Percentiles rank a stretch among this genome's conserved stretches.
Conservation (phyloP, 495 filamentous ascomycete species). For the Neohortaea acidophila region DNA sequence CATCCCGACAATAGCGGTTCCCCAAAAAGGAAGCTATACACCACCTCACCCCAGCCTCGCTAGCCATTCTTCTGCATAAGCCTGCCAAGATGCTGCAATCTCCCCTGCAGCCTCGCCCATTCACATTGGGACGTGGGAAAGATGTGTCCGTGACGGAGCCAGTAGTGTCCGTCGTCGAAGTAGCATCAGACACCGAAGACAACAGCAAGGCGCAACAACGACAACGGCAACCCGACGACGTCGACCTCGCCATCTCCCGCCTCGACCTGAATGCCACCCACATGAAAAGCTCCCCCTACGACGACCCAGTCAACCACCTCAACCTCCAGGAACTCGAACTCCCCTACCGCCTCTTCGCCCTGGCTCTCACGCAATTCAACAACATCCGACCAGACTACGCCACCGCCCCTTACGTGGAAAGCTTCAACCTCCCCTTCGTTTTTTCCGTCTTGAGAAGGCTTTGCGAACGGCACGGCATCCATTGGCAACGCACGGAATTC, state of each 20-base stretch:
- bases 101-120: too few species aligned
- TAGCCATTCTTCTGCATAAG: too few species aligned
- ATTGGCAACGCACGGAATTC: conserved; percentile 51
- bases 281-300: conserved; percentile 51
- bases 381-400: conserved; percentile 57
- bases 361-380: conserved; percentile 47
- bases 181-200: too few species aligned
- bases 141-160: too few species aligned
- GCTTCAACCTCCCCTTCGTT: conserved; percentile 64
- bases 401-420: conserved; percentile 52
- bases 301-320: conserved; percentile 49
- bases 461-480: conserved; percentile 29
- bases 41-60: too few species aligned
- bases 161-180: too few species aligned
- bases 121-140: too few species aligned
- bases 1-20: too few species aligned
- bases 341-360: conserved; percentile 52
- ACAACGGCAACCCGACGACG: too few species aligned
- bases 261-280: conserved; percentile 6
- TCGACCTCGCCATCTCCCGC: not conserved
- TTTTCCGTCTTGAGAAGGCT: conserved; percentile 38
- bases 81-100: too few species aligned
- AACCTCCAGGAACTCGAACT: conserved; percentile 48
- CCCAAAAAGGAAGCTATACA: too few species aligned
- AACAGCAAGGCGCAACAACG: too few species aligned